These are phyloP conservation scores for Brassica incana DNA, from an alignment of 345 rosid species.

Conservation along the genomic window DNA sequence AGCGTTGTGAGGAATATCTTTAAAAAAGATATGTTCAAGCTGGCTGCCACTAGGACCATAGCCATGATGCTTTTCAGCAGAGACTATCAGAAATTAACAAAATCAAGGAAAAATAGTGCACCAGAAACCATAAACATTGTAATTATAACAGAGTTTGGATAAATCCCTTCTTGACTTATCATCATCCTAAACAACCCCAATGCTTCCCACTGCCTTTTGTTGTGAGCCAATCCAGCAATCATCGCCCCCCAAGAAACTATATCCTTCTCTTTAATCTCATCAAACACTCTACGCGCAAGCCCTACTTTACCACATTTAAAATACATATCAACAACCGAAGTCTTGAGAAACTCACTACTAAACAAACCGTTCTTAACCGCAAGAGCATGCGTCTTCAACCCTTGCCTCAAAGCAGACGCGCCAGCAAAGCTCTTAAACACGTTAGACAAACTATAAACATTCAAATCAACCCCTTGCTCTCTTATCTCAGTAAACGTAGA, in stretches of 20 bases:
- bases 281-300: slow-evolving; percentile 61
- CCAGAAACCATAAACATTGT: not conserved
- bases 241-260: slow-evolving; percentile 80
- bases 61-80: slow-evolving; percentile 19
- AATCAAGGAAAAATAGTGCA: slow-evolving; percentile 5
- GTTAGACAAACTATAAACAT: slow-evolving; percentile 66
- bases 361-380: slow-evolving; percentile 67
- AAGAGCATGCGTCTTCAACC: slow-evolving; percentile 72
- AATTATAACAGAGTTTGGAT: slow-evolving; percentile 64
- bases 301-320: slow-evolving; percentile 74
- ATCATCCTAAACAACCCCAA: slow-evolving; percentile 61
- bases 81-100: not conserved
- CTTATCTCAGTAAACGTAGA: slow-evolving; percentile 66
- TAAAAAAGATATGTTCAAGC: not conserved
- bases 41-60: not conserved
- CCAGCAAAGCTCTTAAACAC: slow-evolving; percentile 86
- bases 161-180: slow-evolving; percentile 29
- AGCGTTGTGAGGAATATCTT: slow-evolving; percentile 2
- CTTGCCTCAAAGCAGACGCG: slow-evolving; percentile 67
- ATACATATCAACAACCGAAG: slow-evolving; percentile 76
- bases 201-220: slow-evolving; percentile 53
- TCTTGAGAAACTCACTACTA: slow-evolving; percentile 54
- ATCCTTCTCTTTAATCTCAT: slow-evolving; percentile 63
- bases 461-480: slow-evolving; percentile 64
- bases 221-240: slow-evolving; percentile 53